Percentiles rank a stretch among this genome's conserved stretches.
These are phyloP conservation scores for Przewalskia tangutica DNA, from an alignment of 257 asterid species.

Conservation along the genomic window DNA sequence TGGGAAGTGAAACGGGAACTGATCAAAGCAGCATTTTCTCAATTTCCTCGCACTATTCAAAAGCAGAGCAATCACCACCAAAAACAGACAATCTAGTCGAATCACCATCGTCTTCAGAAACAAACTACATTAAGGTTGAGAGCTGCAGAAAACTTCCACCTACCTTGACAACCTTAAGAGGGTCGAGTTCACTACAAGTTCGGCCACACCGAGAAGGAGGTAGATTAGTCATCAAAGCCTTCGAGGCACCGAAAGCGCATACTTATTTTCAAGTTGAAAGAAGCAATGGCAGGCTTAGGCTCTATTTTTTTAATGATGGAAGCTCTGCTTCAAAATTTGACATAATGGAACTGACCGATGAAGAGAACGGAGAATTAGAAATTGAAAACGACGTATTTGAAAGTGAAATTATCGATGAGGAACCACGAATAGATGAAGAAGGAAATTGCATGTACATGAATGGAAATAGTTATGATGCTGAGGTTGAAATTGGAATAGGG, in stretches of 20 bases:
- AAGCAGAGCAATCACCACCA: not conserved
- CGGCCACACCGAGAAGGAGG: constrained; percentile 51
- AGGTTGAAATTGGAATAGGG: constrained; percentile 38
- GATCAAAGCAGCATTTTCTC: constrained; percentile 38
- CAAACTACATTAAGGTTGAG: not conserved
- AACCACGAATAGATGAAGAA: no score
- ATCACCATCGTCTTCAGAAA: not conserved
- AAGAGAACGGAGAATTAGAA: not conserved
- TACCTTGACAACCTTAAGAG: constrained; percentile 59
- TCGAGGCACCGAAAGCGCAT: constrained; percentile 41
- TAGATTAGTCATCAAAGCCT: constrained; percentile 57
- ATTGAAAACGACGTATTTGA: constrained; percentile 3
- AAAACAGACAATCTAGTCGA: not conserved
- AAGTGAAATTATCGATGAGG: constrained; percentile 13
- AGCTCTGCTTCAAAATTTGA: not conserved
- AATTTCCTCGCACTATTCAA: constrained; percentile 9
- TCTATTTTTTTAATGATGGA: constrained; percentile 19
- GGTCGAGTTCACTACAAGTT: constrained; percentile 44
- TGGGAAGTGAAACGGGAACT: constrained; percentile 72
- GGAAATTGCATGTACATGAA: not conserved
- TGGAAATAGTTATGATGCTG: constrained; percentile 18
- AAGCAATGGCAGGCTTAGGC: constrained; percentile 61
- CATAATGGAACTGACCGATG: not conserved
- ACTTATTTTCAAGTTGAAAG: constrained; percentile 57
- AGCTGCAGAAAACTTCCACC: constrained; percentile 51